Evolutionary conservation across 2,329 filamentous ascomycete genomes (phyloP).

Genomic region (Paecilomyces niveus): DNA sequence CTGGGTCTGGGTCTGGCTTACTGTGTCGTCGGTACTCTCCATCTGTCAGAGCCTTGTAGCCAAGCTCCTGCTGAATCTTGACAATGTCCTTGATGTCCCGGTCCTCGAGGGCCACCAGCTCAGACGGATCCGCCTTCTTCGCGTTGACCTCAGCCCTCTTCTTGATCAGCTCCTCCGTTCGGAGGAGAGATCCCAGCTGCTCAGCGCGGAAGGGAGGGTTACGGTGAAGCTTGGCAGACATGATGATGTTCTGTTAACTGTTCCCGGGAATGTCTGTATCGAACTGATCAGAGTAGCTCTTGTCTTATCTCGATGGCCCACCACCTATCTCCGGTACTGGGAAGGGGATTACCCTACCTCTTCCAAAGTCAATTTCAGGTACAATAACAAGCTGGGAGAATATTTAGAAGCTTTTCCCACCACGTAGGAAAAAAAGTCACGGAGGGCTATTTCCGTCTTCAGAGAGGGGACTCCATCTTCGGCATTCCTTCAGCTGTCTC

Average conservation of each 20-base stretch:
- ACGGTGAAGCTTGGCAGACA: conserved; percentile 29
- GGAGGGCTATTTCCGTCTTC: neutral
- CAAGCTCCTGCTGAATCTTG: conserved; percentile 55
- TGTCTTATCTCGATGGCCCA: neutral
- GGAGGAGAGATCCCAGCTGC: conserved; percentile 64
- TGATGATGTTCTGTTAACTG: conserved; percentile 8
- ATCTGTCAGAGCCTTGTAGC: conserved; percentile 58
- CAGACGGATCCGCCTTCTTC: conserved; percentile 46
- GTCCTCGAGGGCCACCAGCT: conserved; percentile 57
- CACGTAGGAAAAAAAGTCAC: neutral
- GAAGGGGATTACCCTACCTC: neutral
- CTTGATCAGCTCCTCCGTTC: conserved; percentile 55
- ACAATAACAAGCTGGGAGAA: neutral
- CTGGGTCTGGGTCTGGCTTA: conserved; percentile 12
- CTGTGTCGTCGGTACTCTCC: conserved; percentile 57
- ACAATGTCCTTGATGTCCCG: conserved; percentile 60
- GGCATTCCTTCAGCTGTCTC: neutral
- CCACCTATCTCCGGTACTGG: neutral
- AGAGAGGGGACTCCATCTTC: neutral
- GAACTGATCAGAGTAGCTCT: neutral
- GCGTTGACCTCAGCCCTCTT: conserved; percentile 52
- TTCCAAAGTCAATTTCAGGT: neutral
- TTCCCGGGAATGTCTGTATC: neutral
- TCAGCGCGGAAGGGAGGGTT: conserved; percentile 63
- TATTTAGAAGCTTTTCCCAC: neutral